Evolutionary conservation across 2,329 filamentous ascomycete species (phyloP).

Genomic region (Colletotrichum brevisporum): DNA sequence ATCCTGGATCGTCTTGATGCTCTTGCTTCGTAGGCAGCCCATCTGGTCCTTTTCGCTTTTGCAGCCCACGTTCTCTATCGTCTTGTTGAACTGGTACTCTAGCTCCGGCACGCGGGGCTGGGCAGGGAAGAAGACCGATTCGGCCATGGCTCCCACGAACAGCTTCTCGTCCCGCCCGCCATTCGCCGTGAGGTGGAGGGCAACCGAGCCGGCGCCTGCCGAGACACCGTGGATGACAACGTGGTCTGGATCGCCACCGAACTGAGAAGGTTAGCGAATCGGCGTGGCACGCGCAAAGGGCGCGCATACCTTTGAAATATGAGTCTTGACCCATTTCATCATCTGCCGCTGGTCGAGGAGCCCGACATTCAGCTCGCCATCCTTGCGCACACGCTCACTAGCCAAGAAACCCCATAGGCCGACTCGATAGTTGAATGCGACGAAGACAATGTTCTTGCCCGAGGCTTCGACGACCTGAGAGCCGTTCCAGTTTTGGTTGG

Average conservation of each 20-base stretch:
- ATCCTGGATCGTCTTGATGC: slow-evolving; percentile 54
- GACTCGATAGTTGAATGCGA: slow-evolving; percentile 76
- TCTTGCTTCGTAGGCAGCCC: slow-evolving; percentile 57
- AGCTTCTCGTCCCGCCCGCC: slow-evolving; percentile 60
- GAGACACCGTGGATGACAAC: slow-evolving; percentile 75
- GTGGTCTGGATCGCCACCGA: slow-evolving; percentile 71
- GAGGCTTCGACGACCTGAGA: slow-evolving; percentile 61
- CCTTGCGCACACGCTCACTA: slow-evolving; percentile 65
- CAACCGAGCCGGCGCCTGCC: slow-evolving; percentile 72
- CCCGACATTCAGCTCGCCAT: slow-evolving; percentile 74
- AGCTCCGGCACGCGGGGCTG: slow-evolving; percentile 60
- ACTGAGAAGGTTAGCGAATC: slow-evolving; percentile 48
- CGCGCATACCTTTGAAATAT: slow-evolving; percentile 64
- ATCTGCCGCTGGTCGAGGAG: slow-evolving; percentile 74
- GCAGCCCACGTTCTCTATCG: slow-evolving; percentile 55
- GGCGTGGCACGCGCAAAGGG: neutral
- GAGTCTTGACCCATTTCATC: slow-evolving; percentile 72
- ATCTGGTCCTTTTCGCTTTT: slow-evolving; percentile 50
- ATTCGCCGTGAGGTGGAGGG: slow-evolving; percentile 64
- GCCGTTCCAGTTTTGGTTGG: slow-evolving; percentile 68
- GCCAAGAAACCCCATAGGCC: slow-evolving; percentile 75
- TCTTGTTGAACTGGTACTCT: slow-evolving; percentile 62
- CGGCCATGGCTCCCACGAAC: slow-evolving; percentile 61
- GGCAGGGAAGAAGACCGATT: slow-evolving; percentile 65
- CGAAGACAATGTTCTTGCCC: slow-evolving; percentile 63